Evolutionary conservation across 148 eudicot genomes (phyloP), one percentile per base, ranked within the genome.

Genomic region (Rhododendron henanense): DNA sequence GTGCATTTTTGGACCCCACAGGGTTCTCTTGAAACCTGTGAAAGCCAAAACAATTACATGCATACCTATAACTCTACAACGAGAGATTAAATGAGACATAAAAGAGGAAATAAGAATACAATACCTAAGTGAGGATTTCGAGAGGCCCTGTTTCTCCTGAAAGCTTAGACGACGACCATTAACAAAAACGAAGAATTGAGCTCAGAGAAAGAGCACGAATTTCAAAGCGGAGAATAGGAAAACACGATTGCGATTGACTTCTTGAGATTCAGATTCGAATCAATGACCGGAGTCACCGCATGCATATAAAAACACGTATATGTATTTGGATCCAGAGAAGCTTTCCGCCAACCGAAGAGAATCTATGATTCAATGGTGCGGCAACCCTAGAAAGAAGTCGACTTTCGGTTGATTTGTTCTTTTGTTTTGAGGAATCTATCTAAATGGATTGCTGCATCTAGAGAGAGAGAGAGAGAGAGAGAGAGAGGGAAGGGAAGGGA

Each of bases 131-230:
- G 5, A 33, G 18, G 55, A 81, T 39, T 57, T 59, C 10, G 35
- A 65, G 63, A 33, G 19, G 41, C 44, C 35, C 13, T 25, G 16
- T 78, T 28, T 65, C 76, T 61, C 69, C 63, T n/a, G 84, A 78
- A 3, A 45, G 55, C 80, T 89, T 87, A 84, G 61, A 55, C 61
- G 89, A 90, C 77, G 88, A 85, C 25, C 87, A 85, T 84, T 86
- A 87, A 87, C 85, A 47, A 86, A 90, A 81, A 85, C 35, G 25
- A 59, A 14, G 33, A 84, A 50, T 61, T 10, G 47, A 73, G 63
- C 37, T 69, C 45, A 18, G 37, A 33, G 79, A 39, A 61, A 44
- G 37, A 44, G 31, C n/a, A 25, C 65, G 10, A 21, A 59, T 59
- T 59, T 59, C 63, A 75, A 31, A 55, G 48, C 80, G 18, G 86